phyloP scores from a whole-genome alignment of 306 rosid genomes.

The Spatholobus suberectus region DNA sequence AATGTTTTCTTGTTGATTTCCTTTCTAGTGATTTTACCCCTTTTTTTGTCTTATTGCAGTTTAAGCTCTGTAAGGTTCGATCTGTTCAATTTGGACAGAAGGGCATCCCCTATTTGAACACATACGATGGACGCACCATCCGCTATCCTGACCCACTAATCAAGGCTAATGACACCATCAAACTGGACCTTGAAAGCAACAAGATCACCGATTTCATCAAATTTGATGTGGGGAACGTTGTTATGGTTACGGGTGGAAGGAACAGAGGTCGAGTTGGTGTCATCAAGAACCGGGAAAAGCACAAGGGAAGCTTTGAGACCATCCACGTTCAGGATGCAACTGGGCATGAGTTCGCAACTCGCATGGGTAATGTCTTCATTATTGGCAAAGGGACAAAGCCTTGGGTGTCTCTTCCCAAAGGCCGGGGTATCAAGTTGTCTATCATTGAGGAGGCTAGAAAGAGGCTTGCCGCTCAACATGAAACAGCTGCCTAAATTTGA shows the following conservation, averaged over 20 bases:
- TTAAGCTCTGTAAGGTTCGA: conserved; percentile 70
- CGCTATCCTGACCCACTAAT: conserved; percentile 60
- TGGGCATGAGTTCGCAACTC: conserved; percentile 73
- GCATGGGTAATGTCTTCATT: conserved; percentile 65
- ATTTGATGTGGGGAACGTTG: conserved; percentile 76
- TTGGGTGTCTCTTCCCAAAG: conserved; percentile 71
- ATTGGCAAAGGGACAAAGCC: conserved; percentile 72
- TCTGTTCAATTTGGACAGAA: conserved; percentile 78
- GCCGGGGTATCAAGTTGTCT: conserved; percentile 73
- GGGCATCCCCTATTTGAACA: conserved; percentile 73
- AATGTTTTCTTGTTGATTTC: neutral
- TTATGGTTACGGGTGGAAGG: conserved; percentile 85
- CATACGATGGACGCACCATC: conserved; percentile 52
- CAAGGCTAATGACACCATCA: conserved; percentile 84
- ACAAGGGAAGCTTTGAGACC: conserved; percentile 51
- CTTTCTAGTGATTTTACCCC: neutral
- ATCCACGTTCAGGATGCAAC: conserved; percentile 66
- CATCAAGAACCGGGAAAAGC: conserved; percentile 76
- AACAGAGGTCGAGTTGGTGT: conserved; percentile 81
- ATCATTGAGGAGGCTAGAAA: conserved; percentile 78
- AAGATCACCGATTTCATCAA: conserved; percentile 71
- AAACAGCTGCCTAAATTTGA: conserved; percentile 42
- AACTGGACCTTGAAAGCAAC: conserved; percentile 72
- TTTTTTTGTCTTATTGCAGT: conserved; percentile 30
- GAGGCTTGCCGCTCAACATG: conserved; percentile 59